These are phyloP conservation scores for Sodiomyces alkalinus DNA, from an alignment of 2,329 filamentous ascomycete species.

Conservation along the genomic window DNA sequence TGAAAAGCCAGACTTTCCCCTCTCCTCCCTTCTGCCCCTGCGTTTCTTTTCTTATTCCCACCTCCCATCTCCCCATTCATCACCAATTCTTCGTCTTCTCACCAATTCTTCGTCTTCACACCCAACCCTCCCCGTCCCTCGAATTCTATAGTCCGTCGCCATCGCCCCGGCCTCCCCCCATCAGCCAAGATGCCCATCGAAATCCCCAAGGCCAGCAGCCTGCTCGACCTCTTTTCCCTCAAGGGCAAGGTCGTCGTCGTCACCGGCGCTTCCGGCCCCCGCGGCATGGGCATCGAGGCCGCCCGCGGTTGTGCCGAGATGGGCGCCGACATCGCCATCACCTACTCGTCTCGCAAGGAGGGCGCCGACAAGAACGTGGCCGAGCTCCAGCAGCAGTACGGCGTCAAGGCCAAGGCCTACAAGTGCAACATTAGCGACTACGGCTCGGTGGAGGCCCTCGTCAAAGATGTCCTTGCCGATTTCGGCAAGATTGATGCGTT, in stretches of 20 bases:
- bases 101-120: neutral
- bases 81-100: conserved; percentile 1
- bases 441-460: conserved; percentile 32
- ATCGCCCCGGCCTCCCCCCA: conserved; percentile 1
- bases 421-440: conserved; percentile 42
- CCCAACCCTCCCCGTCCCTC: neutral
- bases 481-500: conserved; percentile 64
- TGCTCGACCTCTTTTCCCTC: conserved; percentile 54
- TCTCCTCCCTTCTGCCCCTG: neutral
- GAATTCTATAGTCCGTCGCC: neutral
- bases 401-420: conserved; percentile 50
- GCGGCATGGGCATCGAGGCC: conserved; percentile 55
- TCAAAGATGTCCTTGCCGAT: conserved; percentile 52
- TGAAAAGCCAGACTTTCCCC: neutral
- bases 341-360: conserved; percentile 55
- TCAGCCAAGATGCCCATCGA: conserved; percentile 34
- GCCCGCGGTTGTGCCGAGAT: conserved; percentile 57
- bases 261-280: conserved; percentile 53
- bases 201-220: conserved; percentile 39
- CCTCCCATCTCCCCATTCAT: no score
- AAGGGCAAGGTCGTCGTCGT: conserved; percentile 60
- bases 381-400: conserved; percentile 49
- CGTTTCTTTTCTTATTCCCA: neutral
- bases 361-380: conserved; percentile 51
- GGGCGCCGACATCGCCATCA: conserved; percentile 56